A percentile compares a stretch with the other conserved stretches of the same genome.
Conservation (phyloP, 2,329 filamentous ascomycete genomes). For the Graphilbum ipis-grandicollis region DNA sequence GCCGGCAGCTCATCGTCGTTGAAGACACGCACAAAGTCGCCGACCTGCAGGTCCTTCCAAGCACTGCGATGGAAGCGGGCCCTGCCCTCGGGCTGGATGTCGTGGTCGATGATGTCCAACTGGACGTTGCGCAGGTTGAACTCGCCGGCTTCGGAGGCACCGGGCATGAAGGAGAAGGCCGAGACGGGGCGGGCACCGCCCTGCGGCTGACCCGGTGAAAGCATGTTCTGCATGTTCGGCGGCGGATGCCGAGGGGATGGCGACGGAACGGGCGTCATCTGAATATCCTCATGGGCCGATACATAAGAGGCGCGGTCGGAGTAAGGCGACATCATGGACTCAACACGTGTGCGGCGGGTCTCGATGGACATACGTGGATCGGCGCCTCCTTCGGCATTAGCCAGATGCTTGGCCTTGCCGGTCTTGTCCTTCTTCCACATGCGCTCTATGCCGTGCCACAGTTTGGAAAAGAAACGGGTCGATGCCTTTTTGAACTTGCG, state of each 20-base stretch:
- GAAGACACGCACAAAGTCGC: constrained; percentile 91
- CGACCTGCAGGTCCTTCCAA: constrained; percentile 92
- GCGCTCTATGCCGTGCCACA: constrained; percentile 29
- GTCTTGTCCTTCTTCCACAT: constrained; percentile 29
- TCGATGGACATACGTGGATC: constrained; percentile 50
- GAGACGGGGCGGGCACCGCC: constrained; percentile 15
- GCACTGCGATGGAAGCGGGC: constrained; percentile 82
- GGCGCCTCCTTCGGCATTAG: constrained; percentile 30
- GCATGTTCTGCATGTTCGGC: constrained; percentile 14
- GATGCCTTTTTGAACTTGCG: constrained; percentile 80
- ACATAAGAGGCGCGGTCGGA: constrained; percentile 28
- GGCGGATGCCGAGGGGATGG: constrained; percentile 37
- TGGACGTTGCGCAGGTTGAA: constrained; percentile 26
- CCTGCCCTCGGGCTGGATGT: constrained; percentile 44
- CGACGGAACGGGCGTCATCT: constrained; percentile 90
- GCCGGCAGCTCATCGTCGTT: constrained; percentile 92
- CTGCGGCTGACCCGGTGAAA: constrained; percentile 21
- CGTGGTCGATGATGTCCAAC: constrained; percentile 53
- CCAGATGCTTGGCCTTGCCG: constrained; percentile 31
- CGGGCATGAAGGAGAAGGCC: constrained; percentile 18
- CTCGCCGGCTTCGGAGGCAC: constrained; percentile 12
- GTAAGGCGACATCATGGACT: constrained; percentile 34
- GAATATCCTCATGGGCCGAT: constrained; percentile 55
- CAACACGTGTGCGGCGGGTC: constrained; percentile 36
- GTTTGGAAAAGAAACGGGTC: constrained; percentile 38